Base-by-base conservation (phyloP, 495 filamentous ascomycete species). In the Talaromyces proteolyticus region DNA sequence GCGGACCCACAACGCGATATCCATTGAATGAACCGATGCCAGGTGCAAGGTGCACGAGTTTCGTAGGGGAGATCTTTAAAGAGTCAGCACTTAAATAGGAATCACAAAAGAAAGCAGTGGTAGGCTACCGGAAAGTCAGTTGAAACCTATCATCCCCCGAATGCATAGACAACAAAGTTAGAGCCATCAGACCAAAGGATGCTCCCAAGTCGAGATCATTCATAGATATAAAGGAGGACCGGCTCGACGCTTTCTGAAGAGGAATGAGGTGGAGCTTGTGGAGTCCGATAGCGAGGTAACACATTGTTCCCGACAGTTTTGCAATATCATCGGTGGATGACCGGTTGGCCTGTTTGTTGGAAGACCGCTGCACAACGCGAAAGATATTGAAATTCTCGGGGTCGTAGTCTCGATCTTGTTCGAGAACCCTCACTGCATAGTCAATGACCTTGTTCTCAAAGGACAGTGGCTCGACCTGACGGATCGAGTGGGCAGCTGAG, bases 191-290 rank as follows among this genome's bases (percentile, higher is more conserved):
- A 3, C 91, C 93, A 60, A 85, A 82, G 0, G 80, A 83, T 20
- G 61, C 71, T 50, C 63, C 74, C 48, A 64, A 69, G 49, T 64
- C 76, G 48, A 73, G 60, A 34, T 75, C 72, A 36, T 59, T 69
- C 42, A 82, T 58, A 11, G 73, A 82, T 16, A 78, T 74, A 47
- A 69, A 72, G 4, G 80, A 83, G 6, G 71, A 66, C 42, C 76
- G 81, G 66, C 70, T 77, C 56, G 65, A 69, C 37, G 63, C 62
- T 61, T 84, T 88, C 14, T 84, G 79, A 51, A 91, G 66, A 37
- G 89, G 86, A 16, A 94, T 78, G 17, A 96, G 59, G 65, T 95
- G 85, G 44, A 95, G 73, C 49, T 89, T 86, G 67, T 93, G 85
- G 16, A 87, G 75, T 16, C 90, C 91, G 57, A 98, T 80, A 0